Conservation (phyloP, 805 yeast species). For the Nakazawaea wickerhamii region DNA sequence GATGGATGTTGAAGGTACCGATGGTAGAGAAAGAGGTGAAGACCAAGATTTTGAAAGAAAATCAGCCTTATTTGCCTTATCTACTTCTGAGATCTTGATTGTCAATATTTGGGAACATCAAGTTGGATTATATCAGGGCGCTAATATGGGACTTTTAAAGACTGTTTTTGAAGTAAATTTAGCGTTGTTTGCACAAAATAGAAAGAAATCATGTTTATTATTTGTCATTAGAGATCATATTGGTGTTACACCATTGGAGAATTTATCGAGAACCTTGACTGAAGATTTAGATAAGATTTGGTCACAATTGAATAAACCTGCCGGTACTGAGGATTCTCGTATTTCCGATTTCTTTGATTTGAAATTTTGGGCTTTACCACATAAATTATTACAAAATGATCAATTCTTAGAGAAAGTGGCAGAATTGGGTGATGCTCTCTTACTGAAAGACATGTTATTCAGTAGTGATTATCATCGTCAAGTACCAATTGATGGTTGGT, state of each 20-base stretch:
- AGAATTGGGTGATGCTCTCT: conserved; percentile 58
- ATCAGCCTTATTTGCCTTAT: conserved; percentile 89
- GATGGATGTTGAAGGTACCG: conserved; percentile 98
- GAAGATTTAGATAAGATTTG: conserved; percentile 75
- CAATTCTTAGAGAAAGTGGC: conserved; percentile 58
- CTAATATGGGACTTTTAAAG: conserved; percentile 90
- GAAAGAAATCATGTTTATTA: conserved; percentile 54
- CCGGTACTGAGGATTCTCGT: conserved; percentile 45
- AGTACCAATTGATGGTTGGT: conserved; percentile 96
- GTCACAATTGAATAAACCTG: conserved; percentile 72
- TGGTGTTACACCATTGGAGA: conserved; percentile 77
- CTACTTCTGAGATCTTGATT: conserved; percentile 86
- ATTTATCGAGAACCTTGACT: conserved; percentile 61
- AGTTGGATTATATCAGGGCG: conserved; percentile 95
- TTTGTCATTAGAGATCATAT: conserved; percentile 92
- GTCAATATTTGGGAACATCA: conserved; percentile 97
- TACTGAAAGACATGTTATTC: conserved; percentile 41
- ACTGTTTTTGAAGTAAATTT: conserved; percentile 96
- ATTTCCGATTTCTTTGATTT: conserved; percentile 81
- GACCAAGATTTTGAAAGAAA: conserved; percentile 98
- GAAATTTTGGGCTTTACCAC: conserved; percentile 75
- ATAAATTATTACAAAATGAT: conserved; percentile 76
- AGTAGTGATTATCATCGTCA: conserved; percentile 70
- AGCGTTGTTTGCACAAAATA: conserved; percentile 68
- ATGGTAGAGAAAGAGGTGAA: conserved; percentile 96